These are phyloP conservation scores for Inonotus hispidus DNA, from an alignment of 1,284 basidiomycete genomes.

Conservation along the genomic window DNA sequence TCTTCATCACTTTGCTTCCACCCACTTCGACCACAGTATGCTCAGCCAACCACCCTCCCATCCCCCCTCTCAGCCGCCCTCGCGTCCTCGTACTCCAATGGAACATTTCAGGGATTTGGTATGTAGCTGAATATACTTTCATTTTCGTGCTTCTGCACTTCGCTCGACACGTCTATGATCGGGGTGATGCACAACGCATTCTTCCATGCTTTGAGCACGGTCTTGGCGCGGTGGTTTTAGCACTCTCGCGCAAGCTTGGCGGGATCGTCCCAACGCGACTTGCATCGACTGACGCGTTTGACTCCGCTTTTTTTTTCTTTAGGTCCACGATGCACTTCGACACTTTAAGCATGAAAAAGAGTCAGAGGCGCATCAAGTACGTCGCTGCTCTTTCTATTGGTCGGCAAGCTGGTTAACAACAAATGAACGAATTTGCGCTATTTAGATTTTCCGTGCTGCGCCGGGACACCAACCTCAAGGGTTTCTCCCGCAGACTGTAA, in stretches of 20 bases:
- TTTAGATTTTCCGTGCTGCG: conserved; percentile 65
- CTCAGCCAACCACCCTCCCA: conserved; percentile 12
- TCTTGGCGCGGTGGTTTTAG: background rate
- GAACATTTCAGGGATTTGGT: conserved; percentile 21
- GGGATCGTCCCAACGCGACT: background rate
- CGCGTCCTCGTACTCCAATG: conserved; percentile 20
- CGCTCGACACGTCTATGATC: conserved; percentile 1
- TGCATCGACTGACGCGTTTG: background rate
- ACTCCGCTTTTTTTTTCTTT: conserved; percentile 6
- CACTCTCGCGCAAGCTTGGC: background rate
- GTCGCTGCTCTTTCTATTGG: conserved; percentile 9
- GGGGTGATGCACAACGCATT: background rate
- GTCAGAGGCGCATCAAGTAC: conserved; percentile 79
- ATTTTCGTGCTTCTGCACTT: background rate
- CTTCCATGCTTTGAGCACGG: background rate
- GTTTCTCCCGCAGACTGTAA: conserved; percentile 58
- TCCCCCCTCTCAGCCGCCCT: conserved; percentile 14
- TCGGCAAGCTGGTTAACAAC: background rate
- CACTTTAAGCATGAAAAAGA: conserved; percentile 63
- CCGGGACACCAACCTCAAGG: conserved; percentile 65
- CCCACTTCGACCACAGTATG: background rate
- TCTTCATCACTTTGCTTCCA: background rate
- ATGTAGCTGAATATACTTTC: background rate
- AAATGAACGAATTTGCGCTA: background rate
- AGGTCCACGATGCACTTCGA: conserved; percentile 32